These are phyloP conservation scores for Cynanchum wilfordii DNA, from an alignment of 257 asterid species.

Conservation along the genomic window DNA sequence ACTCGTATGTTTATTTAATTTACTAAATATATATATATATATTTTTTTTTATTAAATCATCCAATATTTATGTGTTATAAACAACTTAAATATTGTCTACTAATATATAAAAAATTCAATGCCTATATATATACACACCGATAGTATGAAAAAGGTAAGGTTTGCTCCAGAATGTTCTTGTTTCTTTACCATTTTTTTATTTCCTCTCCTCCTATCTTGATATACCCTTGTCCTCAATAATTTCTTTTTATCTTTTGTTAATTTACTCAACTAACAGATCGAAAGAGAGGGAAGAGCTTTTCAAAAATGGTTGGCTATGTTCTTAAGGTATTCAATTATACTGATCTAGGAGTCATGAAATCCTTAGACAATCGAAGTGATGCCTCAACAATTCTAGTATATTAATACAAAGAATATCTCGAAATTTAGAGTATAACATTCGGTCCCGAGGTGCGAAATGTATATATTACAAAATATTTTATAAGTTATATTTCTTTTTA, in stretches of 20 bases:
- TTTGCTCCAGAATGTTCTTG: constrained; percentile 11
- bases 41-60: too few relatives aligned
- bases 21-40: too few relatives aligned
- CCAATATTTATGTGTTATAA: too few relatives aligned
- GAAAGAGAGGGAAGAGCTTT: constrained; percentile 77
- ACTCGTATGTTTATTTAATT: too few relatives aligned
- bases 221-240: not conserved
- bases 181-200: not conserved
- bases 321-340: constrained; percentile 45
- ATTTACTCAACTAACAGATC: constrained; percentile 33
- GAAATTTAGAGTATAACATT: too few relatives aligned
- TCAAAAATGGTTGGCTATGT: constrained; percentile 93
- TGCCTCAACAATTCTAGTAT: not conserved
- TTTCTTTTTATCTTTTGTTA: not conserved
- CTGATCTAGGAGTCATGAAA: not conserved
- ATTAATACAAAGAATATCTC: too few relatives aligned
- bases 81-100: too few relatives aligned
- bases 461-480: too few relatives aligned
- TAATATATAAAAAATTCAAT: too few relatives aligned
- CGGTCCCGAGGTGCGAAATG: too few relatives aligned
- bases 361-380: not conserved
- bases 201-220: not conserved
- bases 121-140: too few relatives aligned
- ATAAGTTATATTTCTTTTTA: too few relatives aligned
- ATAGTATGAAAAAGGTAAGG: constrained; percentile 98